Evolutionary conservation across 75 land plant species (phyloP), one percentile per base, ranked within the genome.

Genomic region (Picea glauca): DNA sequence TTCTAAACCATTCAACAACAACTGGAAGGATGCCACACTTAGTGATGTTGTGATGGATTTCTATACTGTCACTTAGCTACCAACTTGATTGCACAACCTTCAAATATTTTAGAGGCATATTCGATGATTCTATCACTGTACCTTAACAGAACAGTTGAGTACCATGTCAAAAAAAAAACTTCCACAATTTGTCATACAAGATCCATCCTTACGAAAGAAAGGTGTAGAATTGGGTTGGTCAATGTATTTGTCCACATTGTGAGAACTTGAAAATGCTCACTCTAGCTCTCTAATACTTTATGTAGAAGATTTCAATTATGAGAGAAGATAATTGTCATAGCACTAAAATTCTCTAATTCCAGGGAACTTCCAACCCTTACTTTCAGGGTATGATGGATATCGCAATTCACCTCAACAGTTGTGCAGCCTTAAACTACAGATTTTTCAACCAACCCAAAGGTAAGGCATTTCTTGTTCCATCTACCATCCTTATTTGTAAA

Each of bases 321-420:
- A 58, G 59, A 74, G 65, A 40, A 94, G 68, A 60, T 94, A 94
- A 70, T 88, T 90, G 74, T 93, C 96, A 66, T 88, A 93, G 74
- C 96, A 93, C 91, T 95, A 95, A 68, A 95, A 93, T 77, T 95
- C 95, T 50, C 98, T 95, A 60, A 92, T 92, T 8, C 98, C 98
- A 3, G 95, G 95, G 72, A 87, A 94, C 23, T n/a, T 77, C 98
- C 98, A 95, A 40, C 96, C 96, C 64, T 90, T 89, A 35, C 46
- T 83, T 72, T 80, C 12, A 54, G 87, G 85, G 79, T 88, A 94
- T 20, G 94, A 87, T 0, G 96, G 96, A 70, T 92, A 94, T 13
- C 96, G 74, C 14, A 94, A 84, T 86, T 94, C 38, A 95, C 99
- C 92, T 98, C 99, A 72, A 98, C 74, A 59, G 89, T 96, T 23